A percentile compares a stretch with the other conserved stretches of the same genome.
These are phyloP conservation scores for Aspergillus sp. DNA, from an alignment of 2,329 filamentous ascomycete genomes.

Conservation along the genomic window DNA sequence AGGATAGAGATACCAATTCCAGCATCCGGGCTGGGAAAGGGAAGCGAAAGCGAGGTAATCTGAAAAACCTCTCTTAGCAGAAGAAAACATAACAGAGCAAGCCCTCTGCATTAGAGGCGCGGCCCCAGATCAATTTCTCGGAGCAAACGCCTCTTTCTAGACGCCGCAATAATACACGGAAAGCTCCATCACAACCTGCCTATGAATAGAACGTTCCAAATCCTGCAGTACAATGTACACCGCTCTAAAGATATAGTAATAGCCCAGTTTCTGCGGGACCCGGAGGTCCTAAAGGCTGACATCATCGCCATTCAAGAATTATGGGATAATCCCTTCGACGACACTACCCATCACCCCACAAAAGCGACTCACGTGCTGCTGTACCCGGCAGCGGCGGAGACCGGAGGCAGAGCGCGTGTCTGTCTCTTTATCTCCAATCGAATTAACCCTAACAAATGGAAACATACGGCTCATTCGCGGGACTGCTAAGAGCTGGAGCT, in stretches of 20 bases:
- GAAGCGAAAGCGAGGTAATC: too few relatives aligned
- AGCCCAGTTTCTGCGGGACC: not conserved
- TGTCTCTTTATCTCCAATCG: conserved; percentile 18
- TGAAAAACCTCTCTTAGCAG: too few relatives aligned
- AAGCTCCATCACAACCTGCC: not conserved
- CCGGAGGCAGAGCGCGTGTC: conserved; percentile 6
- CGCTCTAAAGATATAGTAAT: not conserved
- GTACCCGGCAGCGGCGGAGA: conserved; percentile 9
- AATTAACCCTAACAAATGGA: conserved; percentile 18
- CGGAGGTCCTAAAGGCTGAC: not conserved
- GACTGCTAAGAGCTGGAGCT: conserved; percentile 15
- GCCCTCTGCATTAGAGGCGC: too few relatives aligned
- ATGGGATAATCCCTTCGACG: conserved; percentile 2
- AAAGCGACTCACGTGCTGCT: conserved; percentile 17
- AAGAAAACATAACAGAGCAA: too few relatives aligned
- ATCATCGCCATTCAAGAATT: not conserved
- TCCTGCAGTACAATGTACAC: not conserved
- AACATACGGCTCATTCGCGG: conserved; percentile 8
- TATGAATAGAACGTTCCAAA: not conserved
- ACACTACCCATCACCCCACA: conserved; percentile 21
- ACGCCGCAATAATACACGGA: not conserved
- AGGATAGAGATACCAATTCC: too few relatives aligned
- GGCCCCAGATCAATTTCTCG: not conserved
- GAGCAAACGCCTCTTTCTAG: too few relatives aligned
- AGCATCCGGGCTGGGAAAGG: too few relatives aligned